phyloP scores from a whole-genome alignment of 192 early-diverging fungal species.

The Backusella tuberculispora region DNA sequence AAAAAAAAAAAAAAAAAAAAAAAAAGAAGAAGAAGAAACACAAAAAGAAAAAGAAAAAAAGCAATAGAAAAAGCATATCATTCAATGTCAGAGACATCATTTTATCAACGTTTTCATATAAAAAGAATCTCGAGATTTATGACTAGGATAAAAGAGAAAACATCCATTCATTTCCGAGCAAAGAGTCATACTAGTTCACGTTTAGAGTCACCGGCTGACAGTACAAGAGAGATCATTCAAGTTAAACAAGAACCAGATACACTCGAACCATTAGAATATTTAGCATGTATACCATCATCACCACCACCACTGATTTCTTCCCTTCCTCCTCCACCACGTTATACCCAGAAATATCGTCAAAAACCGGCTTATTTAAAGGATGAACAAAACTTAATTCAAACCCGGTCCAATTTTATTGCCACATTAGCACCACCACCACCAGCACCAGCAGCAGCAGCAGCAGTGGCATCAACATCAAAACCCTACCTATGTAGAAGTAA shows the following conservation, averaged over 20 bases:
- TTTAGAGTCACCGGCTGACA: neutral
- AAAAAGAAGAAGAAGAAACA: too few relatives aligned
- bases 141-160: neutral
- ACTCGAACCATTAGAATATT: too few relatives aligned
- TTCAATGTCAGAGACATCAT: conserved; percentile 5
- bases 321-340: neutral
- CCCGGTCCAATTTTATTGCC: conserved; percentile 12
- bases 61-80: too few relatives aligned
- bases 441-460: neutral
- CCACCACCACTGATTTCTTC: neutral
- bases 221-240: neutral
- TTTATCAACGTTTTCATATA: conserved; percentile 13
- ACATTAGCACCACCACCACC: conserved; percentile 25
- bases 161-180: neutral
- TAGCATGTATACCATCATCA: too few relatives aligned
- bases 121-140: neutral
- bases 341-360: neutral
- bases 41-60: too few relatives aligned
- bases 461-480: neutral
- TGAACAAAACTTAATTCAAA: conserved; percentile 13
- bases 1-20: too few relatives aligned
- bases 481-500: conserved; percentile 17
- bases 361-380: neutral
- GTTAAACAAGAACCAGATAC: neutral
- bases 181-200: neutral